phyloP scores from a whole-genome alignment of 1,139 yeast species.

The Debaryomyces robertsiae region DNA sequence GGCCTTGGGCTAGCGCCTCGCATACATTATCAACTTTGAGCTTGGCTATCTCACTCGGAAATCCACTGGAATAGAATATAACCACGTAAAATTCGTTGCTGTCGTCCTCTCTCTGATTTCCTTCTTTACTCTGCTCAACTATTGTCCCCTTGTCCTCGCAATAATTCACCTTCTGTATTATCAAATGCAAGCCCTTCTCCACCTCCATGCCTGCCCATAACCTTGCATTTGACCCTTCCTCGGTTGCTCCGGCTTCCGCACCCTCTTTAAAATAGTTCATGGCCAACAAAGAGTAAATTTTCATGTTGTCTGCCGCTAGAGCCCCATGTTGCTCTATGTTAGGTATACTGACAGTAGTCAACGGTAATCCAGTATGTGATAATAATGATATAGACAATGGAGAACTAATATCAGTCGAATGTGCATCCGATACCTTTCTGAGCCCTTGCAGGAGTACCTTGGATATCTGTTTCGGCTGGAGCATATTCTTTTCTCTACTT shows the following conservation, averaged over 20 bases:
- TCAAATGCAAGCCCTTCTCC: conserved; percentile 32
- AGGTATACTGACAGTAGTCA: conserved; percentile 36
- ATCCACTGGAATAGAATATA: conserved; percentile 34
- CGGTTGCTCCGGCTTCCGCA: conserved; percentile 9
- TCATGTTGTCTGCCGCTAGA: conserved; percentile 42
- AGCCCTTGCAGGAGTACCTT: conserved; percentile 46
- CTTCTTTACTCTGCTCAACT: conserved; percentile 10
- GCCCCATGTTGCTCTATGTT: conserved; percentile 12
- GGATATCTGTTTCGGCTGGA: conserved; percentile 50
- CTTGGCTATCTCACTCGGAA: conserved; percentile 47
- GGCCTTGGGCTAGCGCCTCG: conserved; percentile 33
- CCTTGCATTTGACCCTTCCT: conserved; percentile 12
- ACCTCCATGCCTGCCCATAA: conserved; percentile 39
- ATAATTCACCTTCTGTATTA: conserved; percentile 26
- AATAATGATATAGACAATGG: conserved; percentile 48
- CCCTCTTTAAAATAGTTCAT: conserved; percentile 35
- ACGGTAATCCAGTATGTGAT: conserved; percentile 44
- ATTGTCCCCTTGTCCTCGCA: conserved; percentile 10
- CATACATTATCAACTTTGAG: conserved; percentile 42
- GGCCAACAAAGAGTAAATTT: conserved; percentile 49
- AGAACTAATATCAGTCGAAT: conserved; percentile 13
- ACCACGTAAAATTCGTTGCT: conserved; percentile 25
- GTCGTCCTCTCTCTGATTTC: neutral
- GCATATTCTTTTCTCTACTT: conserved; percentile 30
- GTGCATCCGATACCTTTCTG: conserved; percentile 22